phyloP scores from a whole-genome alignment of 257 asterid genomes.

The Ballota nigra region DNA sequence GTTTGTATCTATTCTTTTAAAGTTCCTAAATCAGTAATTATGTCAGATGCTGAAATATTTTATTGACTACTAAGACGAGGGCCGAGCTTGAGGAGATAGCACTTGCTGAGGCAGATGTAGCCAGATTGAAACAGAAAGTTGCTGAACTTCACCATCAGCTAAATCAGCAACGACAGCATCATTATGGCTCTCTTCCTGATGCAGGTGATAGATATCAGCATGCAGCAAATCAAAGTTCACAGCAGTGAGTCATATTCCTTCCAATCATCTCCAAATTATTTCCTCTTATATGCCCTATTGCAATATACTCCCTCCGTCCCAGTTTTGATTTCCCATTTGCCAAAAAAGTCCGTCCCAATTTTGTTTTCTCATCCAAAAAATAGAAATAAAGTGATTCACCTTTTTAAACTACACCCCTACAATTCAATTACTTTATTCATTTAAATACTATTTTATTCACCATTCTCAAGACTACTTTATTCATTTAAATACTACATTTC shows the following conservation, averaged over 20 bases:
- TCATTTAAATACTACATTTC: no score
- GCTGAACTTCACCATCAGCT: constrained; percentile 97
- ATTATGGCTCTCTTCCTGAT: constrained; percentile 76
- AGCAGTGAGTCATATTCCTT: constrained; percentile 54
- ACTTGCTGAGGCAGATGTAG: constrained; percentile 97
- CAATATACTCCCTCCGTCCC: background rate
- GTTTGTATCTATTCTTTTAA: constrained; percentile 34
- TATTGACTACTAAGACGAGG: constrained; percentile 64
- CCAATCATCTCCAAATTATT: background rate
- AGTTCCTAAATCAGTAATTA: constrained; percentile 4
- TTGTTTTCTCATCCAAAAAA: no score
- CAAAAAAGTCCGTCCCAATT: no score
- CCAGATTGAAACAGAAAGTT: constrained; percentile 95
- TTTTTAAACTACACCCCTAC: no score
- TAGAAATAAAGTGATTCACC: no score
- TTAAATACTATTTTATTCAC: no score
- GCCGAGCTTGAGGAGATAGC: constrained; percentile 99
- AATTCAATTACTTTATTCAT: no score
- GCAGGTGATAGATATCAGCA: constrained; percentile 60
- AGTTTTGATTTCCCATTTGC: no score
- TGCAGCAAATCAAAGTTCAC: constrained; percentile 53
- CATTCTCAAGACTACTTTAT: no score
- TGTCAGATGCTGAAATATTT: constrained; percentile 22
- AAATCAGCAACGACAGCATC: constrained; percentile 94
- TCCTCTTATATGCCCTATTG: constrained; percentile 6